phyloP scores from a whole-genome alignment of 2,329 filamentous ascomycete genomes.

The Xylaria sp. region DNA sequence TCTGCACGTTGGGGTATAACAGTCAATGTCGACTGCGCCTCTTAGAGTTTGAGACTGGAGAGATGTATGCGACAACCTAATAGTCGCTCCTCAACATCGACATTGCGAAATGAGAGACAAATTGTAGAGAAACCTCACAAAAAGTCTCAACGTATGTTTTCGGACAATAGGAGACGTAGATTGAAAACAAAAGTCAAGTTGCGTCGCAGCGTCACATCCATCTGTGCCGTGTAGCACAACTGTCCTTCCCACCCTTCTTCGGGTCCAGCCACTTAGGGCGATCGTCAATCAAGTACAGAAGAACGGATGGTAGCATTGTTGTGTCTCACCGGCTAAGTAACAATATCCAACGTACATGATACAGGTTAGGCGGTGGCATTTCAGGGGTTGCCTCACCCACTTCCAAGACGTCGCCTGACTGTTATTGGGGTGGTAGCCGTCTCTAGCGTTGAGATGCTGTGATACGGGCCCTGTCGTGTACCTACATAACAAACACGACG shows the following conservation, averaged over 20 bases:
- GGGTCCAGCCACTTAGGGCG: constrained; percentile 2
- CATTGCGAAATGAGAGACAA: background rate
- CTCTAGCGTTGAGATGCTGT: too few relatives aligned
- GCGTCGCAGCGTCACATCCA: background rate
- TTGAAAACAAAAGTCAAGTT: background rate
- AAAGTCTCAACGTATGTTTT: background rate
- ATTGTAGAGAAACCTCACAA: background rate
- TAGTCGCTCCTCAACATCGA: background rate
- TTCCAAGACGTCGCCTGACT: constrained; percentile 4
- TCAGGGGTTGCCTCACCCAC: constrained; percentile 9
- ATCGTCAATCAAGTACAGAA: background rate
- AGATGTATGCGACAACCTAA: constrained; percentile 4
- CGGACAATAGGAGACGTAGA: background rate
- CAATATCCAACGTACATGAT: background rate
- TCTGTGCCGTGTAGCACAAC: background rate
- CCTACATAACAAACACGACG: too few relatives aligned
- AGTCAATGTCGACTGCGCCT: background rate
- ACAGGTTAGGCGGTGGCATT: constrained; percentile 1
- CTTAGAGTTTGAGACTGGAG: background rate
- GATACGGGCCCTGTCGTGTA: too few relatives aligned
- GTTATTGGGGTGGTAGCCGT: background rate
- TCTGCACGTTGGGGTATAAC: background rate
- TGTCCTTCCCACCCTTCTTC: background rate
- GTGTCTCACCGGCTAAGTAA: constrained; percentile 10
- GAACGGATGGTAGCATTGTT: background rate